Conservation (phyloP, 768 basidiomycete genomes). For the Lactarius evosmus region DNA sequence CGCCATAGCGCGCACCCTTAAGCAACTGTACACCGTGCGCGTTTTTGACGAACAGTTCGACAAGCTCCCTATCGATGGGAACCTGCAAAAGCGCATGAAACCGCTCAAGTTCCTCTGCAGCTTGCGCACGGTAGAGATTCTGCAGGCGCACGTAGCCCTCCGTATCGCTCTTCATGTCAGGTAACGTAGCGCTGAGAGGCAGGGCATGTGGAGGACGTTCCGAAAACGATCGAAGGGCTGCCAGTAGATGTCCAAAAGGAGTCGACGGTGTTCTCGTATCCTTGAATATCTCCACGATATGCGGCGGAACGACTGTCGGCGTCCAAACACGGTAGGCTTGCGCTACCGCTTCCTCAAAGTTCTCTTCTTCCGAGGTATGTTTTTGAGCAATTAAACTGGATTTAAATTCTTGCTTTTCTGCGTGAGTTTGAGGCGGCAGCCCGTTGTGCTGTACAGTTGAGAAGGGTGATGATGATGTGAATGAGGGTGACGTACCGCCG, state of each 20-base stretch:
- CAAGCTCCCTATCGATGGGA: conserved; percentile 47
- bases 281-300: conserved; percentile 24
- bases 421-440: conserved; percentile 47
- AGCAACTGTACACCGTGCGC: conserved; percentile 69
- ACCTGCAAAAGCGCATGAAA: conserved; percentile 44
- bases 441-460: conserved; percentile 57
- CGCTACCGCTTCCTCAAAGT: conserved; percentile 91
- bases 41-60: conserved; percentile 79
- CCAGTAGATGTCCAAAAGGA: conserved; percentile 40
- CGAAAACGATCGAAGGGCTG: conserved; percentile 67
- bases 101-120: conserved; percentile 62
- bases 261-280: conserved; percentile 1
- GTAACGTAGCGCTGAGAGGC: conserved; percentile 82
- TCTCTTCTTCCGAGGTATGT: conserved; percentile 86
- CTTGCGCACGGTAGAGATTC: conserved; percentile 74
- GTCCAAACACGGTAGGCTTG: conserved; percentile 85
- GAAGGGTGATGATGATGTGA: neutral
- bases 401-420: conserved; percentile 81
- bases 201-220: conserved; percentile 56
- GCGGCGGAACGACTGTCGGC: conserved; percentile 41
- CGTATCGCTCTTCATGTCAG: conserved; percentile 96
- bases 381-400: conserved; percentile 57
- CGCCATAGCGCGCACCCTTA: conserved; percentile 59
- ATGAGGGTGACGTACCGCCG: conserved; percentile 46
- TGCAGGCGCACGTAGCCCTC: conserved; percentile 79